Conservation (phyloP, 2,329 filamentous ascomycete genomes). For the Talaromyces amestolkiae region DNA sequence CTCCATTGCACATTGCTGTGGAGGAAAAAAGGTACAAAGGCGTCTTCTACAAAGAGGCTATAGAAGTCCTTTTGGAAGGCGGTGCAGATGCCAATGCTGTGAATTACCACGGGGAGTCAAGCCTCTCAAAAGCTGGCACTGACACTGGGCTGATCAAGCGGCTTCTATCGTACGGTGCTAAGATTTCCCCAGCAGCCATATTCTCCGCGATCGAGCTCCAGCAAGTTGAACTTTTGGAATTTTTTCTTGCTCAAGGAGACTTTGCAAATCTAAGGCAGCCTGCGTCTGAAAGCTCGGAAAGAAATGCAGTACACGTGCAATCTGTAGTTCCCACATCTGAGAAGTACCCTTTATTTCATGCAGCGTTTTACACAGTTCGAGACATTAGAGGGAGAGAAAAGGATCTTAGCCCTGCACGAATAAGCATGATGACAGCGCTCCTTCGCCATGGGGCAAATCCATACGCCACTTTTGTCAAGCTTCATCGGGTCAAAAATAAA, state of each 20-base stretch:
- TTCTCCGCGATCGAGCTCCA: slow-evolving; percentile 12
- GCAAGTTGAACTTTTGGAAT: slow-evolving; percentile 8
- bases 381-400: background rate
- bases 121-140: slow-evolving; percentile 9
- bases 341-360: slow-evolving; percentile 6
- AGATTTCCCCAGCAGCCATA: slow-evolving; percentile 1
- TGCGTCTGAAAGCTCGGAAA: background rate
- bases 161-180: slow-evolving; percentile 8
- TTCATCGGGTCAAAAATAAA: background rate
- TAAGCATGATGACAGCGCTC: slow-evolving; percentile 17
- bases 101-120: slow-evolving; percentile 1
- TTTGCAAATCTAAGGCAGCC: slow-evolving; percentile 9
- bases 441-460: slow-evolving; percentile 21
- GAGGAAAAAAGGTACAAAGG: slow-evolving; percentile 1
- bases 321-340: background rate
- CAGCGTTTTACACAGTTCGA: slow-evolving; percentile 1
- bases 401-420: background rate
- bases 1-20: slow-evolving; percentile 11
- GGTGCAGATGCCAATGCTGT: slow-evolving; percentile 13
- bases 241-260: slow-evolving; percentile 2
- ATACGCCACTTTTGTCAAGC: slow-evolving; percentile 18
- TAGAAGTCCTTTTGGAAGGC: background rate
- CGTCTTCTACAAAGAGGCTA: slow-evolving; percentile 9
- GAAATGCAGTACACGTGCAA: background rate
- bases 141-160: slow-evolving; percentile 1